These are phyloP conservation scores for Trichophyton mentagrophytes DNA, from an alignment of 2,329 filamentous ascomycete genomes.

Conservation along the genomic window DNA sequence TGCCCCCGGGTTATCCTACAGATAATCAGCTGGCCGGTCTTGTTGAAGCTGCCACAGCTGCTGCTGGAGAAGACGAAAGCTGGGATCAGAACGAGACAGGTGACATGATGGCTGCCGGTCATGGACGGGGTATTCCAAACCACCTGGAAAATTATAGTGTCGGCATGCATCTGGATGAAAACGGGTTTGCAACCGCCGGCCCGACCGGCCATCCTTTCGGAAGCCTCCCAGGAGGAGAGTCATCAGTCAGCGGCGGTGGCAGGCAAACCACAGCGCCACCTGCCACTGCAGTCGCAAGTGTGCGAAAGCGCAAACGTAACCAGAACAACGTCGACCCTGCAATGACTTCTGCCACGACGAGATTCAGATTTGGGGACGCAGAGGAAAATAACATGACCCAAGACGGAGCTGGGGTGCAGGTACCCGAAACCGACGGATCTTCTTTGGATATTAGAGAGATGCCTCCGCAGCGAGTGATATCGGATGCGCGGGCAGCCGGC, in stretches of 20 bases:
- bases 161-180: constrained; percentile 31
- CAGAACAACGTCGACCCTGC: constrained; percentile 14
- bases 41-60: constrained; percentile 35
- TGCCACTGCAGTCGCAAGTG: not conserved
- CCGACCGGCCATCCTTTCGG: not conserved
- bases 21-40: constrained; percentile 33
- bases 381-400: constrained; percentile 15
- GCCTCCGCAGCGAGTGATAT: constrained; percentile 26
- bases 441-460: constrained; percentile 26
- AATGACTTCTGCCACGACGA: constrained; percentile 4
- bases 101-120: constrained; percentile 33
- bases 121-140: constrained; percentile 30
- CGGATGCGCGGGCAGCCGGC: constrained; percentile 37
- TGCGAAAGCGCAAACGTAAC: constrained; percentile 11
- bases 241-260: constrained; percentile 14
- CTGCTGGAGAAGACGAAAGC: constrained; percentile 22
- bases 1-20: constrained; percentile 7
- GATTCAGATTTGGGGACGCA: constrained; percentile 12
- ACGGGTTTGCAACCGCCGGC: constrained; percentile 17
- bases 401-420: constrained; percentile 11
- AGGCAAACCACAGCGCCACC: constrained; percentile 1
- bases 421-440: constrained; percentile 16
- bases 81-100: constrained; percentile 14
- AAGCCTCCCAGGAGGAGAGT: constrained; percentile 8
- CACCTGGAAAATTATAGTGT: constrained; percentile 29